These are phyloP conservation scores for Lactarius sp. DNA, from an alignment of 768 basidiomycete genomes.

Conservation along the genomic window DNA sequence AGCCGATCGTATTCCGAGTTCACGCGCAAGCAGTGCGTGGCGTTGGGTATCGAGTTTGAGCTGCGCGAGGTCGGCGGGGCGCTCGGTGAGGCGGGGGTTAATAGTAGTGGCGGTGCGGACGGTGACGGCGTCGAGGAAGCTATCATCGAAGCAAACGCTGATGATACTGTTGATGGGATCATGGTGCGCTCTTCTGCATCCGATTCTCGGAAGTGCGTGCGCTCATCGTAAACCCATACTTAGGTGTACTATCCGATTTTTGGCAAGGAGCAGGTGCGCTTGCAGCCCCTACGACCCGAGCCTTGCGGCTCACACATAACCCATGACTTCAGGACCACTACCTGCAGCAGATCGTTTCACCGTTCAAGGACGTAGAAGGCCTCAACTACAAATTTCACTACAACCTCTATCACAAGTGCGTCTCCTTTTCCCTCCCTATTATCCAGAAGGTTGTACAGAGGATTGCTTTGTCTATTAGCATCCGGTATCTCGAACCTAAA, in stretches of 20 bases:
- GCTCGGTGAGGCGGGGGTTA: constrained; percentile 25
- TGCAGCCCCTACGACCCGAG: neutral
- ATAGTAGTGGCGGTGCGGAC: constrained; percentile 33
- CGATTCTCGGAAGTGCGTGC: neutral
- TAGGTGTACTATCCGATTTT: constrained; percentile 97
- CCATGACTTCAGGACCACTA: constrained; percentile 73
- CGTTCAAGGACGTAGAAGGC: constrained; percentile 96
- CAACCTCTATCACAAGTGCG: constrained; percentile 92
- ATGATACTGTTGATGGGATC: constrained; percentile 80
- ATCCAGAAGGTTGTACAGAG: neutral
- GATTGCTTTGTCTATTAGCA: constrained; percentile 42
- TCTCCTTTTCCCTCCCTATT: neutral
- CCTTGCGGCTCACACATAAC: neutral
- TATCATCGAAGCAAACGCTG: constrained; percentile 92
- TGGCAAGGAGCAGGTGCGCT: constrained; percentile 77
- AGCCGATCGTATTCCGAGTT: constrained; percentile 85
- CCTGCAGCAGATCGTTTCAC: constrained; percentile 94
- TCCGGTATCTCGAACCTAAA: constrained; percentile 83
- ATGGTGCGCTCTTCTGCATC: constrained; percentile 57
- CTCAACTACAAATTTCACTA: constrained; percentile 94
- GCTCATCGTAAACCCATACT: neutral
- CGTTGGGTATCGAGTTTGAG: constrained; percentile 82
- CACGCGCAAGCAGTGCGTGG: constrained; percentile 85
- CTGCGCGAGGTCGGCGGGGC: constrained; percentile 65
- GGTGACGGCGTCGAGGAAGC: constrained; percentile 94